Conservation (phyloP, 192 early-diverging fungal genomes). For the Umbelopsis vinacea region DNA sequence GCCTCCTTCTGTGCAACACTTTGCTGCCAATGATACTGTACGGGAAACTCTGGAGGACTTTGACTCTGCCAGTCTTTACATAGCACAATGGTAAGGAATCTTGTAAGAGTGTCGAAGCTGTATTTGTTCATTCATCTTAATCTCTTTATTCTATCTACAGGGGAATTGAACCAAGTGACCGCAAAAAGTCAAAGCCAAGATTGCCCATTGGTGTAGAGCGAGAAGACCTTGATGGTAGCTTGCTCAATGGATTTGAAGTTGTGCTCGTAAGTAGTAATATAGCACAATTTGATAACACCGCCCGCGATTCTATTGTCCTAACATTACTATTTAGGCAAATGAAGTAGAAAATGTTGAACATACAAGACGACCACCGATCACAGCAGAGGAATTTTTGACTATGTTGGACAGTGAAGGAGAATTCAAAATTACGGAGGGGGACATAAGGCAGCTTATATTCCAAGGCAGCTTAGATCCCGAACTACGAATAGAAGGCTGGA, state of each 20-base stretch:
- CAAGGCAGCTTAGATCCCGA: slow-evolving; percentile 82
- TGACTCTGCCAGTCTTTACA: slow-evolving; percentile 69
- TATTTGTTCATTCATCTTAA: too few species aligned
- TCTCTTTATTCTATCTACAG: not conserved
- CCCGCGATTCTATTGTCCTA: too few species aligned
- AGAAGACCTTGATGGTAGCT: slow-evolving; percentile 10
- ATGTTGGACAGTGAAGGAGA: slow-evolving; percentile 65
- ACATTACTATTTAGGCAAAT: not conserved
- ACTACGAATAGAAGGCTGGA: slow-evolving; percentile 89
- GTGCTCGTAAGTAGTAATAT: not conserved
- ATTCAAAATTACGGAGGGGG: slow-evolving; percentile 50
- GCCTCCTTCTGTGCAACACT: slow-evolving; percentile 53
- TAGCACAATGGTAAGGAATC: slow-evolving; percentile 61
- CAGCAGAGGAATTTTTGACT: slow-evolving; percentile 71
- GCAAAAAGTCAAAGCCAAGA: slow-evolving; percentile 28
- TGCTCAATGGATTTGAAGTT: slow-evolving; percentile 1
- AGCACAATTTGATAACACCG: too few species aligned
- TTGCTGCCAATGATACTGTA: slow-evolving; percentile 53
- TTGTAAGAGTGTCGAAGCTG: too few species aligned
- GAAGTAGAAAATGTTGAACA: slow-evolving; percentile 26
- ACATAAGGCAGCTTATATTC: slow-evolving; percentile 66
- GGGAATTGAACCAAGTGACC: slow-evolving; percentile 30
- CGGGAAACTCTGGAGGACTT: slow-evolving; percentile 70
- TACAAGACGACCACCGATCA: slow-evolving; percentile 51
- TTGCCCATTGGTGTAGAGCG: slow-evolving; percentile 17